Conservation (phyloP, 306 rosid species). For the Quercus suber region DNA sequence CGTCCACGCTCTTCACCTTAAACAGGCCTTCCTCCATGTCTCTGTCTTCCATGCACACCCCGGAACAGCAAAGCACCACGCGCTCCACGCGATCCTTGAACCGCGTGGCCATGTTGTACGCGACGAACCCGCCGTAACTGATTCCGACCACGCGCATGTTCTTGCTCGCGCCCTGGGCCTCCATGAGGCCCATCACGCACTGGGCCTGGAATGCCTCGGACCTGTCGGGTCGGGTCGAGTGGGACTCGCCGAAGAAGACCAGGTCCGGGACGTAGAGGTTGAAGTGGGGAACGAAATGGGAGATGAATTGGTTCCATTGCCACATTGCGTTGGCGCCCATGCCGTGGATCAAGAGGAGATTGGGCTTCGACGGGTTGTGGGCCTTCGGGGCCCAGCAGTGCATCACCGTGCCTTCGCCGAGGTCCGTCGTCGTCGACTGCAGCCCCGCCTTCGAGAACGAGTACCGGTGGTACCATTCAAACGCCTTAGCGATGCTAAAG, state of each 20-base stretch:
- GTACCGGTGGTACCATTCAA: constrained; percentile 48
- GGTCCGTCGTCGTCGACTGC: constrained; percentile 69
- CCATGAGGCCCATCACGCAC: constrained; percentile 56
- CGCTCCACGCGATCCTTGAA: constrained; percentile 62
- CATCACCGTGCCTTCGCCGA: constrained; percentile 72
- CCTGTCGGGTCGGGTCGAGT: constrained; percentile 57
- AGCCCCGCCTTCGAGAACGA: constrained; percentile 65
- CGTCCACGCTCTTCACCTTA: constrained; percentile 56
- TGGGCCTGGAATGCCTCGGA: constrained; percentile 74
- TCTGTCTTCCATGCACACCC: constrained; percentile 69
- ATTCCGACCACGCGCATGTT: constrained; percentile 49
- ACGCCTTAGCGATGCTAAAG: constrained; percentile 45
- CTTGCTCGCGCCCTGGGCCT: constrained; percentile 44
- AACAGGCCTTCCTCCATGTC: constrained; percentile 85
- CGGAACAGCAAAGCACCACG: constrained; percentile 74
- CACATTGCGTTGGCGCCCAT: constrained; percentile 95
- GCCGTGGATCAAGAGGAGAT: constrained; percentile 73
- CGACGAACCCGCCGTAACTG: constrained; percentile 94
- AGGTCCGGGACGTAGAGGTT: constrained; percentile 88
- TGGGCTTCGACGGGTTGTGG: constrained; percentile 45
- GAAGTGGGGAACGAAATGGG: constrained; percentile 60
- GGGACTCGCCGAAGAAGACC: constrained; percentile 77
- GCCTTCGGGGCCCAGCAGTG: constrained; percentile 81
- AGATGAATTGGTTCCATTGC: constrained; percentile 74
- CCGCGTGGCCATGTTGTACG: constrained; percentile 72